Evolutionary conservation across 495 filamentous ascomycete genomes (phyloP).

Genomic region (Podospora bellae-mahoneyi): DNA sequence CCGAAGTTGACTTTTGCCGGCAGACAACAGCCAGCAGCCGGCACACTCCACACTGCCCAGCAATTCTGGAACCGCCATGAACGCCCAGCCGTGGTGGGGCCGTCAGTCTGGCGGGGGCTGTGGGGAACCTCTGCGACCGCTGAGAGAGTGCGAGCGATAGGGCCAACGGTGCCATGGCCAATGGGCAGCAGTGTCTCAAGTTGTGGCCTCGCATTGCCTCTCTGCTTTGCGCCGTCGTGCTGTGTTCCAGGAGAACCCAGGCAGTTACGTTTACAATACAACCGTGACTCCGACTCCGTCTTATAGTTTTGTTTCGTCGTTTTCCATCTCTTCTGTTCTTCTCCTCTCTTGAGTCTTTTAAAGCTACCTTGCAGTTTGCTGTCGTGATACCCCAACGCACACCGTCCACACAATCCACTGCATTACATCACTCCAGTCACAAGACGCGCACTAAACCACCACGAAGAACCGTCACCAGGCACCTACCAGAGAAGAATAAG

Average conservation of each 20-base stretch:
- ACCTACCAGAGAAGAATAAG: background rate
- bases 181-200: slow-evolving; percentile 13
- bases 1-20: slow-evolving; percentile 12
- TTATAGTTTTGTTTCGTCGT: slow-evolving; percentile 1
- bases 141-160: background rate
- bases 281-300: background rate
- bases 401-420: background rate
- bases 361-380: background rate
- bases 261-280: background rate
- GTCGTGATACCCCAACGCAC: background rate
- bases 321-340: slow-evolving; percentile 8
- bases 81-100: slow-evolving; percentile 10
- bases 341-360: background rate
- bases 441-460: background rate
- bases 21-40: slow-evolving; percentile 11
- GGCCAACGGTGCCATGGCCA: slow-evolving; percentile 13
- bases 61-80: slow-evolving; percentile 12
- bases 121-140: background rate
- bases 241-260: background rate
- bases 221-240: background rate
- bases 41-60: background rate
- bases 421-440: background rate
- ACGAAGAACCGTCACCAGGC: background rate
- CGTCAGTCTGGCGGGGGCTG: slow-evolving; percentile 2
- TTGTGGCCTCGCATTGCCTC: slow-evolving; percentile 14